Evolutionary conservation across 2,329 filamentous ascomycete genomes (phyloP), one percentile per base, ranked within the genome.

Genomic region (Pyrenophora tritici-repentis): DNA sequence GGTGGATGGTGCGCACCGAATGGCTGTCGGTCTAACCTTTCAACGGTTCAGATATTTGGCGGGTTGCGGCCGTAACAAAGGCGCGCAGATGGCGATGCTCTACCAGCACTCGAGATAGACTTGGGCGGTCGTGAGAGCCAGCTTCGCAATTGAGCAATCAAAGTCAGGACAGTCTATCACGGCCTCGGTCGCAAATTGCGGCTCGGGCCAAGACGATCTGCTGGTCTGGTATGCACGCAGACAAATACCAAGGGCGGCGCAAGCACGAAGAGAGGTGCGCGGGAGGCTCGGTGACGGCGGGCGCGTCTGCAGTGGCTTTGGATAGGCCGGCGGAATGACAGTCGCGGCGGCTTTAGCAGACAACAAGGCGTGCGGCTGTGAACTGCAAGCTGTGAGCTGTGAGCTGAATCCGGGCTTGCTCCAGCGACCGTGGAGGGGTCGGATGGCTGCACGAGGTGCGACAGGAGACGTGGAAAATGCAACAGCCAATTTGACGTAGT

Each of bases 11-110:
- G 47, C 39, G 45, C 42, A 47, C 29, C 40, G 18, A 18, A 35
- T 32, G 24, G 37, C 34, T 32, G 38, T 41, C n/a, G 39, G 35
- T 35, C 36, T 51, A 50, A 67, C 63, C 62, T 67, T 61, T 58
- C 2, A 29, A 29, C 7, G 26, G 26, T 13, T 29, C 26, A 12
- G 9, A 13, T 13, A 29, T 4, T 29, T 7, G 26, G 26, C 4
- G 52, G 48, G 53, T 36, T 42, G 55, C 36, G 9, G 31, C 18
- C 18, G 18, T 52, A 48, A 45, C 43, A 39, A 44, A 52, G 50
- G 58, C 54, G 31, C 41, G 54, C 50, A 42, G 47, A 41, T 46
- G 42, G 38, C 34, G 34, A 50, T 48, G 32, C 47, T 46, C 53
- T 51, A 42, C 42, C 50, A 48, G 47, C 40, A 48, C 47, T 55